These are phyloP conservation scores for Cordyceps javanica DNA, from an alignment of 2,329 filamentous ascomycete genomes.

Conservation along the genomic window DNA sequence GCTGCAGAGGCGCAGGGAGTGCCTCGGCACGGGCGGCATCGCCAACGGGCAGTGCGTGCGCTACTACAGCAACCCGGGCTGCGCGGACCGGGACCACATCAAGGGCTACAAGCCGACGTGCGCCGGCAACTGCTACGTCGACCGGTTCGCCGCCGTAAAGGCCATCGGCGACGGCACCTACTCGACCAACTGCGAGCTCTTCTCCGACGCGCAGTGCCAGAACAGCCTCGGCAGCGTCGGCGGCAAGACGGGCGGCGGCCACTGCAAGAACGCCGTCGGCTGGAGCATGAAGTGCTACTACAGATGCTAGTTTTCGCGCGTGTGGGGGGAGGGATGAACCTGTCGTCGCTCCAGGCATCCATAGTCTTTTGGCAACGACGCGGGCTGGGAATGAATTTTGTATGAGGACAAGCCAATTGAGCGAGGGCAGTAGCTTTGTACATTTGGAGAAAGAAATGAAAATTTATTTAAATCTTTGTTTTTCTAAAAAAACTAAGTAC, in stretches of 20 bases:
- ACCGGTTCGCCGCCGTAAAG: slow-evolving; percentile 9
- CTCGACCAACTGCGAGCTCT: slow-evolving; percentile 14
- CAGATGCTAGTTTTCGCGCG: slow-evolving; percentile 11
- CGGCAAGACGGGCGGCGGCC: not conserved
- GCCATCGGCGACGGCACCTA: slow-evolving; percentile 8
- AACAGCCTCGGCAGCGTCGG: slow-evolving; percentile 6
- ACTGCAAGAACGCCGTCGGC: not conserved
- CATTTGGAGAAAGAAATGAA: no score
- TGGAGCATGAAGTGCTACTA: slow-evolving; percentile 15
- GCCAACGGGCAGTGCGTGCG: slow-evolving; percentile 12
- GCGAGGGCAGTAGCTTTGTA: no score
- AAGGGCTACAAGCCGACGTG: slow-evolving; percentile 14
- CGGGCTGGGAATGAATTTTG: no score
- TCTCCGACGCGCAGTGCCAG: slow-evolving; percentile 7
- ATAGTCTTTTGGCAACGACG: no score
- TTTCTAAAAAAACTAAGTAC: no score
- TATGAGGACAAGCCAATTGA: no score
- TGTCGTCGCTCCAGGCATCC: no score
- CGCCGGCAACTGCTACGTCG: slow-evolving; percentile 14
- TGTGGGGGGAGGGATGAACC: no score
- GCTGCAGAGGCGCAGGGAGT: slow-evolving; percentile 4
- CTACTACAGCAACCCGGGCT: slow-evolving; percentile 9
- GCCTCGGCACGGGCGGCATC: not conserved
- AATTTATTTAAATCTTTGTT: no score
- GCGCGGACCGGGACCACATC: slow-evolving; percentile 9